These are phyloP conservation scores for Trametes cinnabarina DNA, from an alignment of 768 basidiomycete genomes.

Conservation along the genomic window DNA sequence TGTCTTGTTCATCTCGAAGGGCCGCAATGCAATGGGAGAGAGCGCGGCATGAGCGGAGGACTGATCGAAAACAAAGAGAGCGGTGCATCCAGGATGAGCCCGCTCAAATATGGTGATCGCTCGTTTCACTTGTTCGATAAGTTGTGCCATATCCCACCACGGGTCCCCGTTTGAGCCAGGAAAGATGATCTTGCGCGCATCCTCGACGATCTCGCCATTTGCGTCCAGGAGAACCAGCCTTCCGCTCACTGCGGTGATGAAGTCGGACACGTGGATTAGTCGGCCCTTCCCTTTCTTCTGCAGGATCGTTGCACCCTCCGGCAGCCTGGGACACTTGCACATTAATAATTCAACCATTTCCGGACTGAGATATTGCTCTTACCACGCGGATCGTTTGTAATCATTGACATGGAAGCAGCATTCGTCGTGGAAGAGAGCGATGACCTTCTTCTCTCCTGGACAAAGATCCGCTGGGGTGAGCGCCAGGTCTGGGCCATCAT, in stretches of 20 bases:
- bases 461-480: too few species aligned
- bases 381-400: constrained; percentile 4
- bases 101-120: constrained; percentile 39
- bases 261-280: constrained; percentile 42
- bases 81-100: constrained; percentile 32
- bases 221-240: constrained; percentile 25
- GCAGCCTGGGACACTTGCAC: neutral
- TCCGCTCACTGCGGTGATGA: constrained; percentile 36
- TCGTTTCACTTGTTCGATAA: constrained; percentile 33
- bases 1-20: constrained; percentile 29
- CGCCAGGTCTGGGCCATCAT: too few species aligned
- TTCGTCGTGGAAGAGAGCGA: constrained; percentile 34
- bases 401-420: constrained; percentile 33
- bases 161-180: constrained; percentile 7
- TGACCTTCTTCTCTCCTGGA: constrained; percentile 30
- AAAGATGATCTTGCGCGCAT: constrained; percentile 36
- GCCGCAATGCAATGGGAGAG: constrained; percentile 22
- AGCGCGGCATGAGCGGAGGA: constrained; percentile 38
- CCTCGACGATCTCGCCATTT: constrained; percentile 19
- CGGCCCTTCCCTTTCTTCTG: constrained; percentile 33
- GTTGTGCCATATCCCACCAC: constrained; percentile 39
- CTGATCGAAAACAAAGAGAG: constrained; percentile 42
- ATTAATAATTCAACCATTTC: too few species aligned
- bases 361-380: too few species aligned
- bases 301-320: constrained; percentile 15